Evolutionary conservation across 2,329 filamentous ascomycete species (phyloP).

Genomic region (Beauveria bassiana): DNA sequence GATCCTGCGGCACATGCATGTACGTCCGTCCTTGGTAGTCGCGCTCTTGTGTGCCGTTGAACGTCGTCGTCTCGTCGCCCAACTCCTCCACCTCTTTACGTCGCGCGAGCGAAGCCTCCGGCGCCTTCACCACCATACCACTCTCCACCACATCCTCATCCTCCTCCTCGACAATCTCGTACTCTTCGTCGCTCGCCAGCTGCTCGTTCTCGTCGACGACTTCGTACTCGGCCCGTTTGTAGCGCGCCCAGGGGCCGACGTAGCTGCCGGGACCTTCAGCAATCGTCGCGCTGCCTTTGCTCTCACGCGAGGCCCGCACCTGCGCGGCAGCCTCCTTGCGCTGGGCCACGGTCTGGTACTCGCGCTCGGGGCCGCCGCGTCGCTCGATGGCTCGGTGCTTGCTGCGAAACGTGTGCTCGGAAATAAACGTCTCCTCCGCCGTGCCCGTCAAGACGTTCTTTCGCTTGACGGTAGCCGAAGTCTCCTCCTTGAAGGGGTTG

Average conservation of each 20-base stretch:
- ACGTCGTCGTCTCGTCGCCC: constrained; percentile 74
- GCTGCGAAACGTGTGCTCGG: constrained; percentile 80
- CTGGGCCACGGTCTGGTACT: constrained; percentile 45
- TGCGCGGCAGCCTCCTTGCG: constrained; percentile 64
- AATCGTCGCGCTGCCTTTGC: constrained; percentile 74
- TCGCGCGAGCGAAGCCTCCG: constrained; percentile 44
- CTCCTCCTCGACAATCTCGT: constrained; percentile 70
- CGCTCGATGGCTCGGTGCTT: constrained; percentile 80
- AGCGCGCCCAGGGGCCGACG: constrained; percentile 83
- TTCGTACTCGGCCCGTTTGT: constrained; percentile 64
- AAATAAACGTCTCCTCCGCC: constrained; percentile 81
- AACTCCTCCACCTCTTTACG: constrained; percentile 51
- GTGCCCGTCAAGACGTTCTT: constrained; percentile 80
- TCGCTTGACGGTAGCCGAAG: constrained; percentile 55
- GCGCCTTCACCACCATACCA: constrained; percentile 52
- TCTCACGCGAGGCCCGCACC: constrained; percentile 68
- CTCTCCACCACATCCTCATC: constrained; percentile 63
- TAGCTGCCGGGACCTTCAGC: constrained; percentile 85
- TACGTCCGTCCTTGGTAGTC: constrained; percentile 96
- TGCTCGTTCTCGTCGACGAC: constrained; percentile 67
- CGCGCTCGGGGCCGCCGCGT: constrained; percentile 48
- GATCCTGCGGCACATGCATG: constrained; percentile 92
- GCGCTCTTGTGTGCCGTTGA: constrained; percentile 74
- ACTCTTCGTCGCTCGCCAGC: constrained; percentile 71
- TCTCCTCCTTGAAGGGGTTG: constrained; percentile 60